Base-by-base conservation (phyloP, 768 basidiomycete species). In the Rhizopogon salebrosus region DNA sequence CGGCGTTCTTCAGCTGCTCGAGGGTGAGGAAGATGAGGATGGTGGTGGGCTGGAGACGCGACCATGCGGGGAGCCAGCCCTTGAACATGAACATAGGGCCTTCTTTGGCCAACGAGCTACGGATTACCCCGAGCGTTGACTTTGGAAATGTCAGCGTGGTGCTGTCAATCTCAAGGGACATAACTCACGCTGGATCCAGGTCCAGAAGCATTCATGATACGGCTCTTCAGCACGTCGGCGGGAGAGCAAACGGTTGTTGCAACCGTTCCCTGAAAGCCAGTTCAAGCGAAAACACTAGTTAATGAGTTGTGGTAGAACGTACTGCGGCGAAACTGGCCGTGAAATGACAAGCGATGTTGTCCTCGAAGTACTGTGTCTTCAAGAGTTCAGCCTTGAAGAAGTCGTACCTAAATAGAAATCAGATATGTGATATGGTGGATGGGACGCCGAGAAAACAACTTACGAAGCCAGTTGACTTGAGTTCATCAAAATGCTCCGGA, bases 81-180 rank as follows among this genome's bases (percentile, higher is more conserved):
- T 90, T 91, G 76, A 93, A 91, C 86, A 93, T 88, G 78, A 92
- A 93, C 81, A 86, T 87, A 3, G 88, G 67, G 13, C 91, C 91
- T 60, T 93, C 91, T 57, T 71, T 83, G 54, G 78, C 75, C 55
- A 93, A 72, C 18, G 89, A 87, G 10, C 75, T 59, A 18, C 77
- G 75, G 64, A 92, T 89, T 38, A 88, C 86, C 6, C 69, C 76
- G 24, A 92, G 57, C 0, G 90, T 88, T 1, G 87, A 89, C 84
- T 86, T 58, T 29, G n/a, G 42, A 23, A 41, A 29, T 24, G 14
- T 27, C 18, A 46, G 45, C 16, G 27, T 46, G 8, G 16, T 5
- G 2, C 20, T 3, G 23, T 46, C 10, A 58, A 27, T 35, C 6
- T 20, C 39, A 29, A 18, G 1, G 24, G 37, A 24, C 34, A 23